Evolutionary conservation across 208 protist genomes (phyloP).

Genomic region (Crithidia thermophila): DNA sequence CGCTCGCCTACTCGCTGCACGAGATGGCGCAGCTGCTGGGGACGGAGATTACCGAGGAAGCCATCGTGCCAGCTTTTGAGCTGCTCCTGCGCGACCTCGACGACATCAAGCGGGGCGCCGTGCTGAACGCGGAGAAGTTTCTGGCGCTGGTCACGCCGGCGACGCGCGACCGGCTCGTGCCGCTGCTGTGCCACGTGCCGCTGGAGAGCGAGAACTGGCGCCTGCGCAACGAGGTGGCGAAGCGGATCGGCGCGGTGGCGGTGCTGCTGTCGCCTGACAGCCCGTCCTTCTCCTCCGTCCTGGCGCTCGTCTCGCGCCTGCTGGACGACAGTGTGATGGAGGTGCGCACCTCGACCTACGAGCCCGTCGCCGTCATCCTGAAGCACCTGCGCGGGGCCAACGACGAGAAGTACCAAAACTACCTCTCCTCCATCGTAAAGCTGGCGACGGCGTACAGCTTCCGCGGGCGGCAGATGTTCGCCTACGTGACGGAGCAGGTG

Average conservation of each 20-base stretch:
- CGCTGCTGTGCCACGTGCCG: slow-evolving; percentile 74
- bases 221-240: slow-evolving; percentile 90
- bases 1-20: slow-evolving; percentile 95
- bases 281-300: slow-evolving; percentile 50
- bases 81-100: slow-evolving; percentile 96
- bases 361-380: slow-evolving; percentile 72
- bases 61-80: slow-evolving; percentile 91
- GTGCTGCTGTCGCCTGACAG: slow-evolving; percentile 70
- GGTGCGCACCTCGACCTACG: slow-evolving; percentile 84
- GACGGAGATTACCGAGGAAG: slow-evolving; percentile 81
- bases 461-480: slow-evolving; percentile 89
- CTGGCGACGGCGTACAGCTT: slow-evolving; percentile 82
- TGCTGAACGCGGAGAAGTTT: slow-evolving; percentile 86
- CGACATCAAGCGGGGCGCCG: slow-evolving; percentile 94
- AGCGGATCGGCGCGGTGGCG: slow-evolving; percentile 82
- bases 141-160: slow-evolving; percentile 61
- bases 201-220: slow-evolving; percentile 95
- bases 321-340: slow-evolving; percentile 92
- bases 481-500: slow-evolving; percentile 83
- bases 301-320: slow-evolving; percentile 75
- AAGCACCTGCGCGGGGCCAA: slow-evolving; percentile 56
- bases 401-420: slow-evolving; percentile 45
- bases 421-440: slow-evolving; percentile 68
- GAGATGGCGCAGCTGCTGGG: slow-evolving; percentile 94
- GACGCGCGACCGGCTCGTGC: slow-evolving; percentile 74